Conservation (phyloP, 352 stramenopile genomes). For the Phytopythium delawarense region DNA sequence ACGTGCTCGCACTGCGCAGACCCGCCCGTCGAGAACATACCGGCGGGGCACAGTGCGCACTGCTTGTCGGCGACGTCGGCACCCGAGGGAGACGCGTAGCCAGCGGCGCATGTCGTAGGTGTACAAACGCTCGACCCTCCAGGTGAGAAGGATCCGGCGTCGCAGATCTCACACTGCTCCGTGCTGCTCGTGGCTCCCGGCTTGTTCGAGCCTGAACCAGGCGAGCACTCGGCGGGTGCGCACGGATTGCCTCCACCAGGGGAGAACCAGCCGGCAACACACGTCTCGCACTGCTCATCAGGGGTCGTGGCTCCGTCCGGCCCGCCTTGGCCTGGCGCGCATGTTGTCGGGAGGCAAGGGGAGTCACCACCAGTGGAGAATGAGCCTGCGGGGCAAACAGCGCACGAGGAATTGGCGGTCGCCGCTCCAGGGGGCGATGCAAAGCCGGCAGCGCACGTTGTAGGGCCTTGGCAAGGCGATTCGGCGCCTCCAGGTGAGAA, state of each 20-base stretch:
- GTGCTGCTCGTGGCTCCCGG: conserved; percentile 23
- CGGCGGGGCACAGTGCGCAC: conserved; percentile 31
- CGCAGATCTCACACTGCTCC: conserved; percentile 27
- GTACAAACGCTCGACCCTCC: conserved; percentile 21
- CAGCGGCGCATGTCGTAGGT: conserved; percentile 26
- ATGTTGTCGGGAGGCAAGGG: conserved; percentile 27
- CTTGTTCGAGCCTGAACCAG: conserved; percentile 26
- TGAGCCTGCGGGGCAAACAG: conserved; percentile 22
- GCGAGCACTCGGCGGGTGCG: conserved; percentile 19
- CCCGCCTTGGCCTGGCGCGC: conserved; percentile 28
- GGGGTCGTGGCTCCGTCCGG: conserved; percentile 18
- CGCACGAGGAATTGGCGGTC: conserved; percentile 26
- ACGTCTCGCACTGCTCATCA: conserved; percentile 24
- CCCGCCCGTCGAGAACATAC: conserved; percentile 30
- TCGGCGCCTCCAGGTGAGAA: conserved; percentile 25
- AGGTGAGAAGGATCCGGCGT: conserved; percentile 29
- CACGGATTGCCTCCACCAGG: conserved; percentile 25
- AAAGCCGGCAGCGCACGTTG: conserved; percentile 24
- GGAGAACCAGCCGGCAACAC: conserved; percentile 29
- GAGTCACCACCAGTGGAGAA: conserved; percentile 22
- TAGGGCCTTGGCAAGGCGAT: conserved; percentile 25
- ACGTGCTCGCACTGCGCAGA: conserved; percentile 31
- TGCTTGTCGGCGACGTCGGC: conserved; percentile 34
- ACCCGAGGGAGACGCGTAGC: conserved; percentile 31
- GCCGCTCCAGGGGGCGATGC: conserved; percentile 26